phyloP scores from a whole-genome alignment of 371 early-diverging fungal species.

The Mucor circinelloides region DNA sequence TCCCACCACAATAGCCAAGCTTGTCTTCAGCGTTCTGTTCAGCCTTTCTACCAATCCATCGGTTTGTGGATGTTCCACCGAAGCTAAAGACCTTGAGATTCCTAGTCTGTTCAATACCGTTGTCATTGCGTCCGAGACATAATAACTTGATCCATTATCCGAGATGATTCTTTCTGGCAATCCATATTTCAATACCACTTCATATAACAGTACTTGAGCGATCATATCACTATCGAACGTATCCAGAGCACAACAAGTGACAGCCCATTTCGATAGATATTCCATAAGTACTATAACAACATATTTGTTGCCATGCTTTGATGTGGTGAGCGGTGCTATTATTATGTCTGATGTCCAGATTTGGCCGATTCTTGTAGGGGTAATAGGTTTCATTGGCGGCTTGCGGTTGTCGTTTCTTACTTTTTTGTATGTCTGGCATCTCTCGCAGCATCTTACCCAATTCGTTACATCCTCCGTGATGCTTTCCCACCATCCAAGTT shows the following conservation, averaged over 20 bases:
- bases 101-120: conserved; percentile 4
- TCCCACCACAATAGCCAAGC: conserved; percentile 8
- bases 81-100: conserved; percentile 8
- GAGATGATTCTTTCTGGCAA: not conserved
- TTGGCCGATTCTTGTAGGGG: not conserved
- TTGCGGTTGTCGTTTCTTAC: not conserved
- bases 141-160: conserved; percentile 5
- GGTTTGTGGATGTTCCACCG: conserved; percentile 22
- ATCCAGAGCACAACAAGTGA: conserved; percentile 14
- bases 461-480: not conserved
- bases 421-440: conserved; percentile 13
- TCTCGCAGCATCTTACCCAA: not conserved
- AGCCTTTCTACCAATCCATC: conserved; percentile 23
- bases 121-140: conserved; percentile 15
- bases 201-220: not conserved
- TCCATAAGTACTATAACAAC: conserved; percentile 26
- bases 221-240: not conserved
- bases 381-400: conserved; percentile 7
- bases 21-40: conserved; percentile 20
- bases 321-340: conserved; percentile 18
- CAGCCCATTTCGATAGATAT: conserved; percentile 21
- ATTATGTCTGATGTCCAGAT: conserved; percentile 26
- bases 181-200: conserved; percentile 1
- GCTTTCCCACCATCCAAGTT: conserved; percentile 10
- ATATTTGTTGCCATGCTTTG: conserved; percentile 18